phyloP scores from a whole-genome alignment of 768 basidiomycete species.

The Pleurotus ostreatus region DNA sequence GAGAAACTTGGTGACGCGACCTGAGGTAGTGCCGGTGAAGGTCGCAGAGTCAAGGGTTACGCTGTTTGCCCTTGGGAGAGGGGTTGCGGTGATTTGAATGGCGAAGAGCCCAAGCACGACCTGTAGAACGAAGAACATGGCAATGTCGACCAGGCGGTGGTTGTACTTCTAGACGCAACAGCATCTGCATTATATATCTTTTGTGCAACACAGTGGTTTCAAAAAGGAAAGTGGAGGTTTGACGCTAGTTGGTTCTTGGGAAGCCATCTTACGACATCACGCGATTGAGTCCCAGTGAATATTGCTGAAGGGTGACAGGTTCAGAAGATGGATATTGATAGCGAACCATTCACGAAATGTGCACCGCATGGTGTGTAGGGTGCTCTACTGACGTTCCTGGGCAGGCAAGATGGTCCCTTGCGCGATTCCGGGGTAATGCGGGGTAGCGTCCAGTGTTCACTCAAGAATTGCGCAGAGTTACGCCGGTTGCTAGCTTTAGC shows the following conservation, averaged over 20 bases:
- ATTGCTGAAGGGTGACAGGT: neutral
- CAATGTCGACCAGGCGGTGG: neutral
- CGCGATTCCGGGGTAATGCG: neutral
- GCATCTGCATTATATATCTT: neutral
- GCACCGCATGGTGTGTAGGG: neutral
- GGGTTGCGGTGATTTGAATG: neutral
- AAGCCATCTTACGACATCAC: neutral
- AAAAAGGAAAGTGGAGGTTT: neutral
- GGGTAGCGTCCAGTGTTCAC: neutral
- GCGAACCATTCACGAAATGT: neutral
- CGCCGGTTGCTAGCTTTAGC: too few relatives aligned
- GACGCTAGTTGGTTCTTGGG: neutral
- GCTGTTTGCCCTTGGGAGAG: slow-evolving; percentile 17
- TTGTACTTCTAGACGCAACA: neutral
- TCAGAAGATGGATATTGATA: neutral
- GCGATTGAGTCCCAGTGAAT: neutral
- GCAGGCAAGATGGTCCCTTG: neutral
- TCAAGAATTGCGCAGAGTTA: too few relatives aligned
- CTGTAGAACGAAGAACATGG: neutral
- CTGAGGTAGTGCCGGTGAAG: slow-evolving; percentile 33
- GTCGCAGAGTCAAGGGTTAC: slow-evolving; percentile 40
- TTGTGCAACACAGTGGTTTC: neutral
- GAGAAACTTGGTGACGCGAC: slow-evolving; percentile 34
- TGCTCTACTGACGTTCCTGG: neutral
- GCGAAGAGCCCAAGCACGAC: neutral